Base-by-base conservation (phyloP, 1,139 yeast genomes). In the Williopsis jadinii region DNA sequence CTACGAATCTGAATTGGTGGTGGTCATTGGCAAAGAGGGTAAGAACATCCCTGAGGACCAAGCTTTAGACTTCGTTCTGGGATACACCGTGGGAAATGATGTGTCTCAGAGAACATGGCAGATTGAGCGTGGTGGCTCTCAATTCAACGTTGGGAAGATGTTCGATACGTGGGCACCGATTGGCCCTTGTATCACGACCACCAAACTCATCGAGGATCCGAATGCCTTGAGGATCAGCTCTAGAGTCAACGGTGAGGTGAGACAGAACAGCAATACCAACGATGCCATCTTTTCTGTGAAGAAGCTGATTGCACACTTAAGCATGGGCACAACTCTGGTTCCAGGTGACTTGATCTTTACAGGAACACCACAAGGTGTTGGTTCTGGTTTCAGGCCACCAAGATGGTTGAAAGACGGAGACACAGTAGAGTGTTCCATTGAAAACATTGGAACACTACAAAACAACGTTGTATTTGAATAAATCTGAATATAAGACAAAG, bases 351-450 rank as follows among this genome's bases (percentile, higher is more conserved):
- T 73, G 38, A 68, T 73, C 42, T 70, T 70, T 56, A 72, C 75
- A 43, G 79, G 79, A 14, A 73, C 79, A 8, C 79, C 79, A 27
- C 59, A 68, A 34, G 80, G 80, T 15, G 80, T 74, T n/a, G 68
- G 66, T 12, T 49, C 54, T 8, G 77, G 74, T 3, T 61, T 71
- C 64, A 75, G 72, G 24, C 55, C 55, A n/a, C 65, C 67, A 32
- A 62, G 54, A 41, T 75, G 71, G 70, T 59, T 75, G 39, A 56
- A 60, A 45, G 54, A 75, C 48, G 73, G 72, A 12, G 80, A 75
- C 49, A 61, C 60, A 3, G 70, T 71, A 11, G 67, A 63, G 37
- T 66, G 75, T 41, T 57, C 55, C 35, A 57, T 74, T 28, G 68
- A 65, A 12, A 56, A 63, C 9, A 68, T 74, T 19, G 80, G 80